Percentiles rank a stretch among this genome's conserved stretches.
These are phyloP conservation scores for Prunus padus DNA, from an alignment of 306 rosid species.

Conservation along the genomic window DNA sequence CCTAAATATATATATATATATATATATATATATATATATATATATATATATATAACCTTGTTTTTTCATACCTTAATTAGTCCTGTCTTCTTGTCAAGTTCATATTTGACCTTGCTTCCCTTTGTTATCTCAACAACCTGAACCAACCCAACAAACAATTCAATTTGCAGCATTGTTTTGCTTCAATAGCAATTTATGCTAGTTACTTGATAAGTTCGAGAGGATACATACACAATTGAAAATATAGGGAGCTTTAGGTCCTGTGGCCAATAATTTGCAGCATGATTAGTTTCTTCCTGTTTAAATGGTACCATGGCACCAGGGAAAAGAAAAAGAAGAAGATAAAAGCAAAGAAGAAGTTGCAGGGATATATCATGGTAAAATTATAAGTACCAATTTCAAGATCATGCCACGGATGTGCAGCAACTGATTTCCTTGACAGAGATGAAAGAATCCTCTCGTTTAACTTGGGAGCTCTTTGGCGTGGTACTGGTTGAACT, in stretches of 20 bases:
- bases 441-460: constrained; percentile 92
- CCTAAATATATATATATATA: not conserved
- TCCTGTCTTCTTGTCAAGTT: constrained; percentile 98
- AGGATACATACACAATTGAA: constrained; percentile 70
- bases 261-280: constrained; percentile 47
- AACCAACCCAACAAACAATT: constrained; percentile 28
- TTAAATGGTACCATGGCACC: not conserved
- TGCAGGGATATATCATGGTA: not conserved
- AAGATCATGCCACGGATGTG: constrained; percentile 99
- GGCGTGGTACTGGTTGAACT: not conserved
- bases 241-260: constrained; percentile 74
- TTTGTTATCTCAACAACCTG: constrained; percentile 93
- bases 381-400: constrained; percentile 66
- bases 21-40: not conserved
- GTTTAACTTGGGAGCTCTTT: constrained; percentile 57
- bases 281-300: constrained; percentile 20
- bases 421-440: constrained; percentile 92
- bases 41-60: too few species aligned
- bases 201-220: not conserved
- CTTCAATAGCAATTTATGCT: not conserved
- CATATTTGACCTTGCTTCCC: constrained; percentile 97
- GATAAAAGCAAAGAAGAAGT: not conserved
- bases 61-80: constrained; percentile 65
- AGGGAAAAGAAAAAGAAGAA: not conserved
- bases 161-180: constrained; percentile 12